Evolutionary conservation across 495 filamentous ascomycete genomes (phyloP).

Genomic region (Podospora didyma): DNA sequence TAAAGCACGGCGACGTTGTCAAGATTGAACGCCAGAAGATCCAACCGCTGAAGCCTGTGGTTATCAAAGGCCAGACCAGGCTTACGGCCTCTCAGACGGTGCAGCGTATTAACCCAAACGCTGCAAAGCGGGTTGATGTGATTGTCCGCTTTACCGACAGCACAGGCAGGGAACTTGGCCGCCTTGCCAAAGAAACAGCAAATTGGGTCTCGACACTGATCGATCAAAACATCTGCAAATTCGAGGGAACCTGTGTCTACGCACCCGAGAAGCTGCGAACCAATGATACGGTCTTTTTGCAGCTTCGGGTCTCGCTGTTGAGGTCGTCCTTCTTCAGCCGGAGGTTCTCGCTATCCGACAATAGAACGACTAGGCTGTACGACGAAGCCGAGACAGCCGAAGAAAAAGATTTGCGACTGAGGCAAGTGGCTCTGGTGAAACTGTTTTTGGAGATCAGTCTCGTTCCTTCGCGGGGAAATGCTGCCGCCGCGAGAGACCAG

Average conservation of each 20-base stretch:
- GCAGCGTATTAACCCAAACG: slow-evolving; percentile 37
- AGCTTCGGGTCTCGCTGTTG: slow-evolving; percentile 75
- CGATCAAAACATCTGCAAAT: slow-evolving; percentile 84
- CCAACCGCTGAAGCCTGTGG: slow-evolving; percentile 51
- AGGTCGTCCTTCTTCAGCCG: slow-evolving; percentile 64
- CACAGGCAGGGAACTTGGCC: slow-evolving; percentile 76
- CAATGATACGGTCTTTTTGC: slow-evolving; percentile 89
- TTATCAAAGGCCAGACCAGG: slow-evolving; percentile 45
- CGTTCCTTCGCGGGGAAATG: slow-evolving; percentile 65
- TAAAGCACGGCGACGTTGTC: slow-evolving; percentile 74
- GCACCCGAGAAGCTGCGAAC: slow-evolving; percentile 78
- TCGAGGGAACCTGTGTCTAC: slow-evolving; percentile 88
- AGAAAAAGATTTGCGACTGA: slow-evolving; percentile 76
- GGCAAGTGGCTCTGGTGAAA: slow-evolving; percentile 83
- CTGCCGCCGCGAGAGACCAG: slow-evolving; percentile 73
- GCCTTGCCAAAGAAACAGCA: slow-evolving; percentile 86
- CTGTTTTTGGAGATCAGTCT: slow-evolving; percentile 88
- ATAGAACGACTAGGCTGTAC: slow-evolving; percentile 55
- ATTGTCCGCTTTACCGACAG: slow-evolving; percentile 90
- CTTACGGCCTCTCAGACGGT: slow-evolving; percentile 23
- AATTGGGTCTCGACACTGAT: slow-evolving; percentile 90
- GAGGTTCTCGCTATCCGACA: slow-evolving; percentile 58
- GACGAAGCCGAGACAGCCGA: slow-evolving; percentile 82
- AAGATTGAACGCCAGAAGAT: slow-evolving; percentile 84
- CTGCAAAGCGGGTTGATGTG: slow-evolving; percentile 64